These are phyloP conservation scores for Boletus speciosus DNA, from an alignment of 768 basidiomycete genomes.

Conservation along the genomic window DNA sequence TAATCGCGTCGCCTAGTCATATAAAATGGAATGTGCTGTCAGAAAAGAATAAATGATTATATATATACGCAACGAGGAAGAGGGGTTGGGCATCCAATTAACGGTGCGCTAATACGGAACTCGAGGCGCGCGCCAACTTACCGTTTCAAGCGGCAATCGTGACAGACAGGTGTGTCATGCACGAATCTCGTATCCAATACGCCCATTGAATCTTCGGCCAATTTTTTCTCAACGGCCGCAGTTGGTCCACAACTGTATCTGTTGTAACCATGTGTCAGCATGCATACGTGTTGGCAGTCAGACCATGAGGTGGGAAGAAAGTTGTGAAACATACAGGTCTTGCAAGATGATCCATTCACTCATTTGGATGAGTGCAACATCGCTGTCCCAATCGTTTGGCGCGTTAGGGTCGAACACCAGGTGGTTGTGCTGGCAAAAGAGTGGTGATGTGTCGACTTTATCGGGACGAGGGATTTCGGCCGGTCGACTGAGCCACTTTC, in stretches of 20 bases:
- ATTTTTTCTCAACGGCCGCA: conserved; percentile 44
- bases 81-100: not conserved
- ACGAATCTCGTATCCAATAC: conserved; percentile 37
- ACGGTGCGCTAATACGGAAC: conserved; percentile 9
- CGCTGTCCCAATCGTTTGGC: conserved; percentile 54
- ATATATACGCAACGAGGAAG: not conserved
- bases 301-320: conserved; percentile 5
- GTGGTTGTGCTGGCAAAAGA: conserved; percentile 65
- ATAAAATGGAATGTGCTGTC: conserved; percentile 16
- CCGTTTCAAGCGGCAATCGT: conserved; percentile 59
- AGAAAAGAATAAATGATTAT: conserved; percentile 7
- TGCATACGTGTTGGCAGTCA: conserved; percentile 2
- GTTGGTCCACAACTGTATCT: conserved; percentile 60
- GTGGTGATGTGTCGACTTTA: conserved; percentile 54
- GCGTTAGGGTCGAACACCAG: conserved; percentile 67
- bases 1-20: conserved; percentile 41
- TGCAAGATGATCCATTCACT: conserved; percentile 64
- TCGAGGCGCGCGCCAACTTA: conserved; percentile 26
- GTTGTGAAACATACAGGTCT: conserved; percentile 46
- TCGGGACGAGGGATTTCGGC: conserved; percentile 54
- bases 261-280: conserved; percentile 19
- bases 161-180: conserved; percentile 54
- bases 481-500: conserved; percentile 62
- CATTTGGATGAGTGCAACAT: conserved; percentile 52
- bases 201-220: conserved; percentile 25